Percentiles rank a stretch among this genome's conserved stretches.
phyloP scores from a whole-genome alignment of 495 filamentous ascomycete genomes.

The Penicillium coprophilum region DNA sequence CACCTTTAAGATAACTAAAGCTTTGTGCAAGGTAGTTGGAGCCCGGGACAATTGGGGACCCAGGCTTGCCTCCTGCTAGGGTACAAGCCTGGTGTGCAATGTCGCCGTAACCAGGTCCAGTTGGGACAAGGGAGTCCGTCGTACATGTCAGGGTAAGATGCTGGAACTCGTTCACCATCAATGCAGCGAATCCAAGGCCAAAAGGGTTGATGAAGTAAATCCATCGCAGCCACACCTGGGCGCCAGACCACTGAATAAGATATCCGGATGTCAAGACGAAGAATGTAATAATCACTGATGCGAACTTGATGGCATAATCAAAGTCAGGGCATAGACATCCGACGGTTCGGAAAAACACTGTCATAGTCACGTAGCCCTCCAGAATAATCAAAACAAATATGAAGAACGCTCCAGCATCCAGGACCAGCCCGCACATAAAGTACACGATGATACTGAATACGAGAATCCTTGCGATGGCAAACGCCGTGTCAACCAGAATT shows the following conservation, averaged over 20 bases:
- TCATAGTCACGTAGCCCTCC: conserved; percentile 72
- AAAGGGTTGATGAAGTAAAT: conserved; percentile 80
- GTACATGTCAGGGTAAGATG: conserved; percentile 62
- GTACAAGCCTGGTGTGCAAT: conserved; percentile 74
- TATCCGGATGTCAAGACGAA: conserved; percentile 80
- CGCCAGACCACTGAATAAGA: conserved; percentile 67
- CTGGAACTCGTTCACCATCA: conserved; percentile 86
- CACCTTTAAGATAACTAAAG: conserved; percentile 59
- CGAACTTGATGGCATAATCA: conserved; percentile 82
- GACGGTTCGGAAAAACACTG: conserved; percentile 74
- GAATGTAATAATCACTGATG: conserved; percentile 70
- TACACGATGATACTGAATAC: conserved; percentile 76
- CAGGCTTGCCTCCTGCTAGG: conserved; percentile 63
- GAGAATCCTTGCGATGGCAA: conserved; percentile 64
- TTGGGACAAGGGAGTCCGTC: conserved; percentile 62
- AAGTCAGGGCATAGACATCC: conserved; percentile 80
- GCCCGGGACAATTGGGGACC: conserved; percentile 58
- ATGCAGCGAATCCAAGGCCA: conserved; percentile 66
- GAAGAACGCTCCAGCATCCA: conserved; percentile 73
- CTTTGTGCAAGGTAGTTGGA: conserved; percentile 59
- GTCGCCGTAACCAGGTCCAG: conserved; percentile 61
- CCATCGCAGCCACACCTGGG: conserved; percentile 76
- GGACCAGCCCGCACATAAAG: conserved; percentile 70
- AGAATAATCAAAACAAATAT: conserved; percentile 72
- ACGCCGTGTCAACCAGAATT: conserved; percentile 73